A percentile compares a stretch with the other conserved stretches of the same genome.
Conservation (phyloP, 2,329 filamentous ascomycete genomes). For the Colletotrichum sp. region DNA sequence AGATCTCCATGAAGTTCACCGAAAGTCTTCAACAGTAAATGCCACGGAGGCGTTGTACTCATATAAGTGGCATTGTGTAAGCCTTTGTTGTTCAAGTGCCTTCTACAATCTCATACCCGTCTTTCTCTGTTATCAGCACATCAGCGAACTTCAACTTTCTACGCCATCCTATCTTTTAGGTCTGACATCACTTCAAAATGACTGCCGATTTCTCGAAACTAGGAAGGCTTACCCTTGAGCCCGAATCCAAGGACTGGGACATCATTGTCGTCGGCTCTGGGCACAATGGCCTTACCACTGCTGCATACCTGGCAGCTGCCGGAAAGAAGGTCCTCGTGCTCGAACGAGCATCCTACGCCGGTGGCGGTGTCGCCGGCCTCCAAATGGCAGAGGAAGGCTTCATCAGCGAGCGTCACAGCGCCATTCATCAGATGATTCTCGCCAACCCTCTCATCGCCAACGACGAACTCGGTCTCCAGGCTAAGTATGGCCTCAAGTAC, state of each 20-base stretch:
- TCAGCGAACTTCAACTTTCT: not conserved
- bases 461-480: not conserved
- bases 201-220: not conserved
- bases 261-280: slow-evolving; percentile 14
- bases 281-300: slow-evolving; percentile 15
- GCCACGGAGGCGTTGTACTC: not conserved
- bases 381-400: not conserved
- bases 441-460: not conserved
- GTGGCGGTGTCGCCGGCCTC: slow-evolving; percentile 1
- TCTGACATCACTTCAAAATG: not conserved
- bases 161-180: too few relatives aligned
- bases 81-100: not conserved
- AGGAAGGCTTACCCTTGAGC: not conserved
- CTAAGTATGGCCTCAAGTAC: not conserved
- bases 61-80: not conserved
- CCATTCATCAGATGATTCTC: not conserved
- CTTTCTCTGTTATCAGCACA: not conserved
- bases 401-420: not conserved
- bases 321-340: slow-evolving; percentile 8
- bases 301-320: slow-evolving; percentile 12
- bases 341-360: not conserved
- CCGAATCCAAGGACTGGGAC: not conserved
- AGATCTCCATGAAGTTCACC: not conserved
- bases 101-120: not conserved
- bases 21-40: not conserved